phyloP scores from a whole-genome alignment of 257 asterid species.

The Solanum lignicaule region DNA sequence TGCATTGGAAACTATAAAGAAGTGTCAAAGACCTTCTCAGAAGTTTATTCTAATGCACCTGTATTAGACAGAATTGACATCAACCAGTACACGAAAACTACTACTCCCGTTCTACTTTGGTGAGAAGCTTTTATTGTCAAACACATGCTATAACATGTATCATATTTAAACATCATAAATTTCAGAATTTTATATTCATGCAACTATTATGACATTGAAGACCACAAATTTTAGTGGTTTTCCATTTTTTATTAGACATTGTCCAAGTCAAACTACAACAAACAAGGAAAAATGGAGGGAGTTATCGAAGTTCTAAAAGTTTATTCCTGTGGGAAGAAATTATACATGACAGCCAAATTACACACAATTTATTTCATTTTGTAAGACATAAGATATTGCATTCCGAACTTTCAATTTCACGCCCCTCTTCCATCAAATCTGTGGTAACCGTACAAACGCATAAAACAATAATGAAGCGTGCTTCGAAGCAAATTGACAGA shows the following conservation, averaged over 20 bases:
- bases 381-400: not conserved
- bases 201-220: not conserved
- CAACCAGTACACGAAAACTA: not conserved
- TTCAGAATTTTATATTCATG: not conserved
- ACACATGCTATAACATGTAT: not conserved
- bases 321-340: not conserved
- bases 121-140: not conserved
- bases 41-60: not conserved
- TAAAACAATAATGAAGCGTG: not conserved
- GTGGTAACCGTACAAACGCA: not conserved
- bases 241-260: not conserved
- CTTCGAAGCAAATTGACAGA: not conserved
- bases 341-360: not conserved
- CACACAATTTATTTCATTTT: not conserved
- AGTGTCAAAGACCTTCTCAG: not conserved
- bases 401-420: not conserved
- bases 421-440: not conserved
- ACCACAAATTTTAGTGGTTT: not conserved
- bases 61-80: not conserved
- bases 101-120: not conserved
- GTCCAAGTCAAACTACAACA: not conserved
- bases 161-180: not conserved
- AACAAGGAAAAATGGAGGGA: not conserved
- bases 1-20: not conserved
- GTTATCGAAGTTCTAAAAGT: not conserved